Base-by-base conservation (phyloP, 1,139 yeast species). In the Arxiozyma bovina region DNA sequence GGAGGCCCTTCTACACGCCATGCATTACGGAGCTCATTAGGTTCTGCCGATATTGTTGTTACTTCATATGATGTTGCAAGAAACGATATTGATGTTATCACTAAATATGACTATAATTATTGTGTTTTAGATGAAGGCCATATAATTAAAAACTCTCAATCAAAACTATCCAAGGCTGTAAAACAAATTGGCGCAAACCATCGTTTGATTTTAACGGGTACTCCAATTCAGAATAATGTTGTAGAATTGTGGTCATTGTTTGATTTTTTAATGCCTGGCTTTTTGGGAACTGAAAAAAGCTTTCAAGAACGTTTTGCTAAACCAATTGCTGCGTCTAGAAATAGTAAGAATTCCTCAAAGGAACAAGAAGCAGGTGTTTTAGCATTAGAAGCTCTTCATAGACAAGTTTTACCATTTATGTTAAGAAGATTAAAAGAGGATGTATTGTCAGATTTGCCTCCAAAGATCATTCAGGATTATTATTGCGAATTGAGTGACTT, bases 71-170 rank as follows among this genome's bases (percentile, higher is more conserved):
- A 94, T 74, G 96, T 93, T 54, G 89, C 95, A 50, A 81, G 99
- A 67, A 93, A 94, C 70, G 99, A 94, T 70, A 81, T 85, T 47
- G 86, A 82, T 12, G 74, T 77, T 61, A 69, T 94, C 42, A 70
- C 81, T 1, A 70, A 73, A 1, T 79, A 77, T 60, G 87, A 85
- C 65, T 94, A 86, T 75, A 93, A 94, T 70, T 94, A 94, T 67
- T 93, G 98, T 74, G 96, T 93, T 8, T 73, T 94, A 60, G 99
- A 94, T 72, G 99, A 94, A 73, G 99, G 99, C 44, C 99, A 94
- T 70, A 90, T 93, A 53, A 93, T 94, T 66, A 93, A 93, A 73
- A 94, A 93, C 69, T 83, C 98, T 0, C 78, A 82, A 52, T 88
- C 98, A 0, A 93, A 91, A 68, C 76, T 94, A 54, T 85, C 98